A percentile compares a stretch with the other conserved stretches of the same genome.
These are phyloP conservation scores for Citrus maxima DNA, from an alignment of 345 rosid species.

Conservation along the genomic window DNA sequence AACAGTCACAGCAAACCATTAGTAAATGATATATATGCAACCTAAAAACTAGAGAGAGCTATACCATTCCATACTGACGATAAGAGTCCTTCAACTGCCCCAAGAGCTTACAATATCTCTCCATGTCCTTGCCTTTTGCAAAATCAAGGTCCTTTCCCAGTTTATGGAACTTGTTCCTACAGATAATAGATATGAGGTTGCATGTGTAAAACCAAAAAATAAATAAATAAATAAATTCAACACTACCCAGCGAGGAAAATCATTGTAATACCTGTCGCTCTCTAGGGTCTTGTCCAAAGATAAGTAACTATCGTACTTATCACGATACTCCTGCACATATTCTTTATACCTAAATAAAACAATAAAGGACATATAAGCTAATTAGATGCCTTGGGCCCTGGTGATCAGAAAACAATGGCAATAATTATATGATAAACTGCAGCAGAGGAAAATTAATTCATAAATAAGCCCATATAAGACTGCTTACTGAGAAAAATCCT, in stretches of 20 bases:
- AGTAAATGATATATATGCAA: background rate
- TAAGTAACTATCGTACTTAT: conserved; percentile 73
- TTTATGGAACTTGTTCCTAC: conserved; percentile 67
- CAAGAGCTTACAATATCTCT: conserved; percentile 54
- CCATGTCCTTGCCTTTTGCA: conserved; percentile 70
- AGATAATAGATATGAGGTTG: conserved; percentile 2
- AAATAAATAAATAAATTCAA: background rate
- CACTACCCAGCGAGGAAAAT: background rate
- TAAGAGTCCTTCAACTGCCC: conserved; percentile 66
- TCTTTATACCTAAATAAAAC: conserved; percentile 65
- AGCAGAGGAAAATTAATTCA: background rate
- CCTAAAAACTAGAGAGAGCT: conserved; percentile 10
- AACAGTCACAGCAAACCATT: background rate
- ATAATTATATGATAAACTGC: background rate
- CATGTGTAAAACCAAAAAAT: background rate
- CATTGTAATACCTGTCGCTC: conserved; percentile 59
- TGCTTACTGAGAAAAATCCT: conserved; percentile 79
- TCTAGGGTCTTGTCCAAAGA: conserved; percentile 71
- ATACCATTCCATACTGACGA: conserved; percentile 60
- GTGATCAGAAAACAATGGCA: background rate
- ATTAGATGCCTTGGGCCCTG: conserved; percentile 6
- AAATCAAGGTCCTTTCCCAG: conserved; percentile 71
- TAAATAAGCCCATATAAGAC: background rate
- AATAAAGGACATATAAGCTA: background rate
- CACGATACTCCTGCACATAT: conserved; percentile 69